Evolutionary conservation across 768 basidiomycete species (phyloP).

Genomic region (Psilocybe tampanensis): DNA sequence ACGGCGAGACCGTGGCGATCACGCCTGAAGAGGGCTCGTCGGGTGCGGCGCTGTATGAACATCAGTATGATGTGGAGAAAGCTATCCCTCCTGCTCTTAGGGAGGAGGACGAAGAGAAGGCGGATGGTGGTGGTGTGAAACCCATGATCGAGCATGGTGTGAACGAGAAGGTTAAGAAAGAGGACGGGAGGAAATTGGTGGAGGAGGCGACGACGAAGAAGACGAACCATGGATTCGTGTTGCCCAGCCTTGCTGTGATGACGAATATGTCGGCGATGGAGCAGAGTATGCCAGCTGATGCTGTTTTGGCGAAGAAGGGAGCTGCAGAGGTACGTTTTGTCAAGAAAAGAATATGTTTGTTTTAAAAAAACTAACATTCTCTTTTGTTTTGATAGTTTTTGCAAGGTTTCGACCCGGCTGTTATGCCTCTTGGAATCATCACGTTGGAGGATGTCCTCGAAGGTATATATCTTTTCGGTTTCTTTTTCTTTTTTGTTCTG

Average conservation of each 20-base stretch:
- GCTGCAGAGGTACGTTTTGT: constrained; percentile 64
- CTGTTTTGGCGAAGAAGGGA: constrained; percentile 72
- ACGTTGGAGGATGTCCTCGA: constrained; percentile 93
- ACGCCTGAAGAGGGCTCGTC: not conserved
- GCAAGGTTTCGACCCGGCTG: constrained; percentile 76
- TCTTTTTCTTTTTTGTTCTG: not conserved
- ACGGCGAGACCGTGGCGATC: constrained; percentile 4
- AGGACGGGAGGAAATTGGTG: constrained; percentile 16
- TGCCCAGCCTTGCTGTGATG: constrained; percentile 45
- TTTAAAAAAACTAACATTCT: not conserved
- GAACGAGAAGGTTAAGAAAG: constrained; percentile 4
- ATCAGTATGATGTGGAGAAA: constrained; percentile 28
- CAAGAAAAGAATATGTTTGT: too few relatives aligned
- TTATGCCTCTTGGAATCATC: constrained; percentile 89
- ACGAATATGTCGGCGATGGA: constrained; percentile 56
- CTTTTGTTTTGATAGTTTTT: constrained; percentile 60
- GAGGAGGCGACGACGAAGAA: constrained; percentile 29
- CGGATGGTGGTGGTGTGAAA: not conserved
- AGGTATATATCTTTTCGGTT: constrained; percentile 42
- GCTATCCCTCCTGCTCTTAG: constrained; percentile 23
- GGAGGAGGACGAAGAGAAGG: not conserved
- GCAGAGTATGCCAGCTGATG: constrained; percentile 89
- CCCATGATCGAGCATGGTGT: not conserved
- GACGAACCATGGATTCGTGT: constrained; percentile 31
- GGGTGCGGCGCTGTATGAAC: not conserved